A percentile compares a stretch with the other conserved stretches of the same genome.
phyloP scores from a whole-genome alignment of 345 rosid species.

The Euphorbia pulcherrima region DNA sequence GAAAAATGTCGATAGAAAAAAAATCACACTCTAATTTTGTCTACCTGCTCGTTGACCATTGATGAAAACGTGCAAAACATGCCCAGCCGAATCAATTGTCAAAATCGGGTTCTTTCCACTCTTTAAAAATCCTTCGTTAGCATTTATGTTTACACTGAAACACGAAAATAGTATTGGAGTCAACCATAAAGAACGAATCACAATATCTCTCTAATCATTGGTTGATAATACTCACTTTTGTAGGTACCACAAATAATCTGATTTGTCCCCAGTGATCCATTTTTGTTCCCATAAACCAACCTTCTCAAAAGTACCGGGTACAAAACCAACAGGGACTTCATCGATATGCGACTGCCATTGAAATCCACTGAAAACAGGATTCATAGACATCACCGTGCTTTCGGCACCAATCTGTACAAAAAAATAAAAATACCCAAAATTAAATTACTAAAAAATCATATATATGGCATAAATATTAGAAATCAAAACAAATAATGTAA shows the following conservation, averaged over 20 bases:
- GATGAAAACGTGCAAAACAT: constrained; percentile 30
- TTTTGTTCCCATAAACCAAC: constrained; percentile 36
- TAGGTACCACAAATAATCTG: constrained; percentile 49
- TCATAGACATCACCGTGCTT: constrained; percentile 33
- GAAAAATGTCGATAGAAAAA: neutral
- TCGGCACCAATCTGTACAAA: constrained; percentile 26
- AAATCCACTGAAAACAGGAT: constrained; percentile 20
- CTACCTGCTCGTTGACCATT: constrained; percentile 28
- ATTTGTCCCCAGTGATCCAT: constrained; percentile 33
- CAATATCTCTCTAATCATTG: neutral
- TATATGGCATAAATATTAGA: neutral
- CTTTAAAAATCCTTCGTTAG: constrained; percentile 58
- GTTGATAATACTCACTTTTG: constrained; percentile 37
- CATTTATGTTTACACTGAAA: constrained; percentile 53
- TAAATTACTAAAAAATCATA: neutral
- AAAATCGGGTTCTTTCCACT: constrained; percentile 54
- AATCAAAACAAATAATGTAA: neutral
- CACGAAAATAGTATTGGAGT: neutral
- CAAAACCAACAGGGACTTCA: constrained; percentile 27
- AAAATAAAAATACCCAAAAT: neutral
- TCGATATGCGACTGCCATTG: constrained; percentile 42
- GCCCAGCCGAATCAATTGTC: constrained; percentile 31
- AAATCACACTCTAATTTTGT: neutral
- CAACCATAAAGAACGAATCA: neutral
- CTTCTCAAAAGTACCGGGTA: constrained; percentile 24